Conservation (phyloP, 2,329 filamentous ascomycete genomes). For the Fusarium sublunatum region DNA sequence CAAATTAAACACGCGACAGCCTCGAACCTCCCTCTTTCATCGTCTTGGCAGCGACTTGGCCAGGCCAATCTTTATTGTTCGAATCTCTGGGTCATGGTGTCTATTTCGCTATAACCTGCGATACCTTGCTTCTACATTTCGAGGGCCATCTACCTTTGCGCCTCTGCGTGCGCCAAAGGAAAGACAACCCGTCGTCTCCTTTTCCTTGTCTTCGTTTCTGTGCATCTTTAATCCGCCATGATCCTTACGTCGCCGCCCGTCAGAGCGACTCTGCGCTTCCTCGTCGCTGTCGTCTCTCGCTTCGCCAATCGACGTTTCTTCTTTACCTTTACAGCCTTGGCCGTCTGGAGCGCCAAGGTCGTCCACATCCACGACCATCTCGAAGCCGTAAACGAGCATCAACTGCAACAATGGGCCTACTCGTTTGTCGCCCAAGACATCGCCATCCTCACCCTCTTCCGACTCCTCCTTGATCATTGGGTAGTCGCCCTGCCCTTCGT, state of each 20-base stretch:
- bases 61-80: background rate
- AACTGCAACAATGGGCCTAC: constrained; percentile 34
- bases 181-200: background rate
- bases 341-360: constrained; percentile 49
- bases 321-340: constrained; percentile 48
- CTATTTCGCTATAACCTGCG: background rate
- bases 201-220: background rate
- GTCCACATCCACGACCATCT: constrained; percentile 50
- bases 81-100: background rate
- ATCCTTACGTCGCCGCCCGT: constrained; percentile 3
- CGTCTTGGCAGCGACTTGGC: background rate
- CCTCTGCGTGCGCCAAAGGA: constrained; percentile 7
- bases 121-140: background rate
- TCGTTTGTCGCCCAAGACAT: constrained; percentile 53
- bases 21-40: background rate
- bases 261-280: constrained; percentile 7
- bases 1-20: constrained; percentile 11
- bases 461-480: constrained; percentile 48
- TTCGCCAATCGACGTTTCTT: constrained; percentile 48
- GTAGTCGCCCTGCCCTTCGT: constrained; percentile 27
- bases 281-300: constrained; percentile 25
- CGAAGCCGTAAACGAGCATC: constrained; percentile 39
- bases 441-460: constrained; percentile 47
- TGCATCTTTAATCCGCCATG: constrained; percentile 15
- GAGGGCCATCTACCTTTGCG: background rate